Conservation (phyloP, 2,329 filamentous ascomycete genomes). For the Plectosphaerella plurivora region DNA sequence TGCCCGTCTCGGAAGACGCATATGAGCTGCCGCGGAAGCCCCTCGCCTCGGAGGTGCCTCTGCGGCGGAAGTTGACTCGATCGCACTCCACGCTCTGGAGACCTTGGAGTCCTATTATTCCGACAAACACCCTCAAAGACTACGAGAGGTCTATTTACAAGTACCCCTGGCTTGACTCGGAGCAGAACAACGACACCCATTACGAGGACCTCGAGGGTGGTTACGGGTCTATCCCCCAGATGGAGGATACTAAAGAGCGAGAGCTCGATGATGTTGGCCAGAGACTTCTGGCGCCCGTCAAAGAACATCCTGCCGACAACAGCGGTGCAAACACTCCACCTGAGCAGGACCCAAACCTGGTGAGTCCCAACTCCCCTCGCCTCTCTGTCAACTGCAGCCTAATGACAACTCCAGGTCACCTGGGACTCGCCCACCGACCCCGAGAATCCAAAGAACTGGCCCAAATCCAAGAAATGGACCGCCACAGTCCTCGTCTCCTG, state of each 20-base stretch:
- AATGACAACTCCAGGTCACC: constrained; percentile 20
- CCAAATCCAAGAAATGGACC: constrained; percentile 24
- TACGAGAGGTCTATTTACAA: constrained; percentile 23
- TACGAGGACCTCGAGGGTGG: constrained; percentile 5
- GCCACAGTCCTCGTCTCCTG: constrained; percentile 29
- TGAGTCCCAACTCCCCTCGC: constrained; percentile 5
- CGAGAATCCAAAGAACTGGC: constrained; percentile 43
- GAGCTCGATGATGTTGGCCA: neutral
- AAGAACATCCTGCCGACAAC: neutral
- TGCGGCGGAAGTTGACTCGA: constrained; percentile 3
- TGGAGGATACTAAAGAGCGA: neutral
- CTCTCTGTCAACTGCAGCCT: neutral
- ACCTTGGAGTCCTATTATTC: constrained; percentile 18
- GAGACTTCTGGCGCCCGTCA: neutral
- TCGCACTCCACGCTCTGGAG: constrained; percentile 23
- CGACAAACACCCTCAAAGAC: constrained; percentile 10
- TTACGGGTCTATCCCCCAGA: neutral
- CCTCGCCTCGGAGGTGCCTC: neutral
- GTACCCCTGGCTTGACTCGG: constrained; percentile 20
- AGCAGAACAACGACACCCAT: neutral
- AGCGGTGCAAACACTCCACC: neutral
- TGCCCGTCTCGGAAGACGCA: constrained; percentile 5
- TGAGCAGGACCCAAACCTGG: constrained; percentile 16
- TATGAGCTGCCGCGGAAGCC: constrained; percentile 9
- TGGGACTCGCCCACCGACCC: constrained; percentile 41